Evolutionary conservation across 192 early-diverging fungal species (phyloP).

Genomic region (Chytriomyces sp.): DNA sequence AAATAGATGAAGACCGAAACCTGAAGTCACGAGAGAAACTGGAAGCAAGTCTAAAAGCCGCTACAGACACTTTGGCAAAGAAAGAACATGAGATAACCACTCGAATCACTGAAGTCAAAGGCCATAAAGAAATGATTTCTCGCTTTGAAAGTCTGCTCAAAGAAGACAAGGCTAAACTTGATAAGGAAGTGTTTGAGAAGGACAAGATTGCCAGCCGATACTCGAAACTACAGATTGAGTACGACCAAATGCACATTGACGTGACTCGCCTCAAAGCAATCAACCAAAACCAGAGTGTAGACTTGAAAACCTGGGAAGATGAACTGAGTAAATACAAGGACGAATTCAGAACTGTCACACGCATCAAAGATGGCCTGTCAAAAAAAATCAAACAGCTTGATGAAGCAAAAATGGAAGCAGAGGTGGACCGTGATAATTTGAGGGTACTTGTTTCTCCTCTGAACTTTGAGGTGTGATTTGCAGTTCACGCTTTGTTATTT

Average conservation of each 20-base stretch:
- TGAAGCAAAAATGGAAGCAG: slow-evolving; percentile 53
- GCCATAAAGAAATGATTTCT: slow-evolving; percentile 33
- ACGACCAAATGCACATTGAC: slow-evolving; percentile 49
- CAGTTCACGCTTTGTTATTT: neutral
- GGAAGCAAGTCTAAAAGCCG: slow-evolving; percentile 37
- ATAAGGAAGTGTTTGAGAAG: slow-evolving; percentile 41
- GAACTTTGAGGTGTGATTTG: neutral
- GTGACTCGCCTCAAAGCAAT: slow-evolving; percentile 43
- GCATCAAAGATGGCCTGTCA: slow-evolving; percentile 45
- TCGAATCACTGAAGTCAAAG: slow-evolving; percentile 39
- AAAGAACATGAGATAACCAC: slow-evolving; percentile 46
- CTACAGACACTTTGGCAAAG: slow-evolving; percentile 33
- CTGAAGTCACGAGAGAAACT: slow-evolving; percentile 49
- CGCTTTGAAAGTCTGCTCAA: slow-evolving; percentile 45
- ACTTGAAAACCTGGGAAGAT: slow-evolving; percentile 54
- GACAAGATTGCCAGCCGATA: slow-evolving; percentile 37
- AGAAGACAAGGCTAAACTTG: slow-evolving; percentile 42
- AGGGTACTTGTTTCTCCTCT: slow-evolving; percentile 28
- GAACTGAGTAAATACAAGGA: slow-evolving; percentile 49
- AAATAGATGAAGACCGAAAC: slow-evolving; percentile 55
- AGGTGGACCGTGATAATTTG: slow-evolving; percentile 53
- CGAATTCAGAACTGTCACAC: slow-evolving; percentile 37
- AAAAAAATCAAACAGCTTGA: slow-evolving; percentile 54
- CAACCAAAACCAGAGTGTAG: slow-evolving; percentile 46
- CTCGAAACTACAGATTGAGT: slow-evolving; percentile 48